phyloP scores from a whole-genome alignment of 176 grass and related monocot genomes.

The Carex myosuroides region DNA sequence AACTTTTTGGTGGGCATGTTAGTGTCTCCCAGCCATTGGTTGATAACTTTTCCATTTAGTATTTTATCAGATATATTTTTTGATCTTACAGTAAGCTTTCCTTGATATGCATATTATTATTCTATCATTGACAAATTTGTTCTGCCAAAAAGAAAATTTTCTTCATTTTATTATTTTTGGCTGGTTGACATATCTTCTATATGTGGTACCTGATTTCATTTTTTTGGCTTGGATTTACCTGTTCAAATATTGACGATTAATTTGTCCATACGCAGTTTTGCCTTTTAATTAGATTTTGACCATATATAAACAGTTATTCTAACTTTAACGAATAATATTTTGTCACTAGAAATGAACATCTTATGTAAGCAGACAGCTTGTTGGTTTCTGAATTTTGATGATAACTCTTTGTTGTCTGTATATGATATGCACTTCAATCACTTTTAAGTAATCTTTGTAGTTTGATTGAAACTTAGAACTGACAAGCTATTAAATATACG shows the following conservation, averaged over 20 bases:
- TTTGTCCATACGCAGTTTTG: background rate
- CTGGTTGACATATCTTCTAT: background rate
- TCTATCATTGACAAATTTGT: background rate
- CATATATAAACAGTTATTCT: background rate
- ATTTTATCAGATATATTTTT: background rate
- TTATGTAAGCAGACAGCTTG: background rate
- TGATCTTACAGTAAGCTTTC: background rate
- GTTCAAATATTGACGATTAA: background rate
- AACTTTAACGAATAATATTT: background rate
- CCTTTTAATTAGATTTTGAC: background rate
- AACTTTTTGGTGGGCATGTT: background rate
- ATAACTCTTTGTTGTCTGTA: background rate
- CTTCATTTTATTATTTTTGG: background rate
- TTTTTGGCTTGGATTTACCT: background rate
- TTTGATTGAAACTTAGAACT: background rate
- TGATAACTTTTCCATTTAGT: background rate
- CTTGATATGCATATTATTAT: background rate
- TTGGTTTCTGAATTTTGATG: background rate
- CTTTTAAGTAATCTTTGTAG: background rate
- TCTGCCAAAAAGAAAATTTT: background rate
- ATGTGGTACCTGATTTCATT: background rate
- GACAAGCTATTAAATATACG: background rate
- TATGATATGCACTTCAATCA: slow-evolving; percentile 1
- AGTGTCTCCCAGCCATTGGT: background rate
- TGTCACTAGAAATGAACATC: background rate